Base-by-base conservation (phyloP, 257 asterid species). In the Nicotiana undulata region DNA sequence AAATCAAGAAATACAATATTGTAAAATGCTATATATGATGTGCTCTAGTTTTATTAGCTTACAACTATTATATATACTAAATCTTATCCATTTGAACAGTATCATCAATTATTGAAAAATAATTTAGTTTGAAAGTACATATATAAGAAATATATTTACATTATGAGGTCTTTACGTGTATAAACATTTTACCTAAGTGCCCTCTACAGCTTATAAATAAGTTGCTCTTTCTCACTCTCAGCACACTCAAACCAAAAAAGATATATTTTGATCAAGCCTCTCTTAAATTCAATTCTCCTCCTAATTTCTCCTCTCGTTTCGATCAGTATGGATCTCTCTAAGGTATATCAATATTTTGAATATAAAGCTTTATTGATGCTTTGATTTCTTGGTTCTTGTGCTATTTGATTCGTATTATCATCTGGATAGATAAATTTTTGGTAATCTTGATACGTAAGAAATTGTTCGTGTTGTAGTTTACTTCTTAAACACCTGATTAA, bases 141-240 rank as follows among this genome's bases (percentile, higher is more conserved):
- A 40, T 40, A 40, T 11, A 10, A 40, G 9, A 40, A 40, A 40
- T 37, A 37, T 37, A 37, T 40, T 40, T 40, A 8, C 78, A 72
- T 72, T 46, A 24, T 46, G 40, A 24, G 1, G 26, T 74, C 16
- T 72, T 49, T 74, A 49, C 26, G 5, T 49, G 40, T 15, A 20
- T 74, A 3, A 15, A 13, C 31, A 74, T 22, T 74, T 70, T 44
- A 70, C 77, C 1, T 15, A 24, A 15, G 9, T 49, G 44, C 78
- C 78, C 78, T 74, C 44, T 24, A 74, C 40, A 74, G 61, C 24
- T 49, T 74, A 74, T 74, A 74, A 74, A 74, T 74, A 74, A 49
- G 78, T 13, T 74, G 78, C 24, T 74, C 2, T 74, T 74, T 49
- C 44, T 49, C 78, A 26, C 40, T 49, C 61, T 74, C 44, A 74